Evolutionary conservation across 2,329 filamentous ascomycete species (phyloP).

Genomic region (Aureobasidium mangrovei): DNA sequence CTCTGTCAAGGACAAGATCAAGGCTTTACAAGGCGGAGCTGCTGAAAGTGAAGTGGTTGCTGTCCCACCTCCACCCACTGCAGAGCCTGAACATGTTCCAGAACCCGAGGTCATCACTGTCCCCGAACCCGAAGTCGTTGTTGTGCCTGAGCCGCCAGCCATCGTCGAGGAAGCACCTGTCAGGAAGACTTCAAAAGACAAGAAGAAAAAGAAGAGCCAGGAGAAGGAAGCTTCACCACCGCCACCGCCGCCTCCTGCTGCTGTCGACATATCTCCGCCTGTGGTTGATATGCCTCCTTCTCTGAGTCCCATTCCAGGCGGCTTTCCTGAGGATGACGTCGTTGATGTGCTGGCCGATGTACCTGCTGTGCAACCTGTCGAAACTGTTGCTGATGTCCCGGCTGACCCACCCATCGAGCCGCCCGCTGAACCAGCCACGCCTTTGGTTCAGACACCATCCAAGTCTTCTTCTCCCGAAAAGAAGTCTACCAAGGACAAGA

Average conservation of each 20-base stretch:
- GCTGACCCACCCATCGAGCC: constrained; percentile 9
- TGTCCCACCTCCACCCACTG: constrained; percentile 19
- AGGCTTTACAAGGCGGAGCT: constrained; percentile 32
- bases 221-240: constrained; percentile 8
- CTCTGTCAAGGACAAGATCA: constrained; percentile 47
- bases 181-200: constrained; percentile 16
- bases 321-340: constrained; percentile 39
- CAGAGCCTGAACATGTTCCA: constrained; percentile 18
- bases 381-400: constrained; percentile 16
- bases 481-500: constrained; percentile 20
- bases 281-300: constrained; percentile 22
- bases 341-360: constrained; percentile 9
- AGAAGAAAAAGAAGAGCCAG: constrained; percentile 18
- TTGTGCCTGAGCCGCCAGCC: background rate
- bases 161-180: constrained; percentile 11
- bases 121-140: background rate
- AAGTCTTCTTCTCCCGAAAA: background rate
- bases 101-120: constrained; percentile 23
- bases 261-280: background rate
- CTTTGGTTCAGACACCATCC: background rate
- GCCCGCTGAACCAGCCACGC: constrained; percentile 20
- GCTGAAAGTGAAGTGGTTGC: constrained; percentile 1
- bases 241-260: background rate
- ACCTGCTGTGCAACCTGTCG: constrained; percentile 4
- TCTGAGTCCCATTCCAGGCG: constrained; percentile 36